Evolutionary conservation across 768 basidiomycete genomes (phyloP), one percentile per base, ranked within the genome.

Genomic region (Mycena belliarum): DNA sequence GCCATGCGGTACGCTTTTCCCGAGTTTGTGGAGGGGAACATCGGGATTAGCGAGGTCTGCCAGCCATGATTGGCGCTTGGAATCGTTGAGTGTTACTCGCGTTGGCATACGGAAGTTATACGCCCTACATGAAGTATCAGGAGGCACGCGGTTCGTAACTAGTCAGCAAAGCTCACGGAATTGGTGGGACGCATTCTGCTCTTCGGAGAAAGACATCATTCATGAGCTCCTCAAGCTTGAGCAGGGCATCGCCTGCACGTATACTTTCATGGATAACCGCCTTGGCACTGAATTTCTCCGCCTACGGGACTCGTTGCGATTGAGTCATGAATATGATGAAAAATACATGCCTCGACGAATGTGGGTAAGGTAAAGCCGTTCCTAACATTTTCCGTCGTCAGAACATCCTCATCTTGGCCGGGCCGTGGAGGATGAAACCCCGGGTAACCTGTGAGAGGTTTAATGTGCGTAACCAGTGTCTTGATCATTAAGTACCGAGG

Each of bases 1-100:
- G 0, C 90, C 90, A 66, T 94, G 90, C 3, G 92, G 93, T 6
- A 94, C 89, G 67, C 84, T 90, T 73, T 91, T 92, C 7, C 89
- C 89, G 11, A 94, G 75, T 67, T 90, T 93, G 67, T 88, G 76
- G 16, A 94, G 77, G 6, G 92, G 92, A 15, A 94, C 88, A 29
- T 86, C 79, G 1, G 91, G 85, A 61, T 93, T 84, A 14, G 92
- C 90, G 12, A 94, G 81, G 66, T 93, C 91, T 9, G 83, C 80
- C 66, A 93, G 90, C 92, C 92, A 94, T 8, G 87, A 78, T 55
- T 86, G 82, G n/a, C 88, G 80, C 68, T 89, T 91, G 7, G 85
- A 74, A 63, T 93, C 90, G 49, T 88, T 92, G 14, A 89, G 73
- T 1, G 92, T 93, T 6, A 91, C 89, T 64, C 92, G 76, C n/a